These are phyloP conservation scores for Imleria badia DNA, from an alignment of 768 basidiomycete genomes.

Conservation along the genomic window DNA sequence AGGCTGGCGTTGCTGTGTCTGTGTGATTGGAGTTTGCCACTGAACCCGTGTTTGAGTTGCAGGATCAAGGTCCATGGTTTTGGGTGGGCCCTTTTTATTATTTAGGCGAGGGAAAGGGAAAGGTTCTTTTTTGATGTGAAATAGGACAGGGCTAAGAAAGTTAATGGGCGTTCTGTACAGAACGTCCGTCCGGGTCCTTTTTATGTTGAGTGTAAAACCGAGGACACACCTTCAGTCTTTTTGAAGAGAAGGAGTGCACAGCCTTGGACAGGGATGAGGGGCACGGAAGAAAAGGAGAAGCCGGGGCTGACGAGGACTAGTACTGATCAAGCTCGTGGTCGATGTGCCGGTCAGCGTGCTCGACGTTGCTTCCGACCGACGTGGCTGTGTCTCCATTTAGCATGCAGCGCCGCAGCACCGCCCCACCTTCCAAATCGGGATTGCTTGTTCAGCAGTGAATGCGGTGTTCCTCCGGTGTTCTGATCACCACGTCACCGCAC, in stretches of 20 bases:
- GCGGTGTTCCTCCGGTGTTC: conserved; percentile 21
- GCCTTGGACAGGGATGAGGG: conserved; percentile 5
- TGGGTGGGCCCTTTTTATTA: conserved; percentile 34
- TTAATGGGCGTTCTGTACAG: conserved; percentile 30
- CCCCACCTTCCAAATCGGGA: conserved; percentile 19
- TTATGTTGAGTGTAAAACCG: conserved; percentile 11
- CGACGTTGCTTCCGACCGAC: conserved; percentile 36
- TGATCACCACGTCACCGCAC: conserved; percentile 6
- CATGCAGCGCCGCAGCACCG: conserved; percentile 37
- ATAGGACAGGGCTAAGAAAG: conserved; percentile 20
- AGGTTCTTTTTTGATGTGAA: conserved; percentile 37
- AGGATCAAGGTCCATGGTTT: conserved; percentile 36
- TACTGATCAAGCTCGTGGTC: conserved; percentile 7
- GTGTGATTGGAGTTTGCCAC: conserved; percentile 34
- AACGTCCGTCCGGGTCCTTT: conserved; percentile 22
- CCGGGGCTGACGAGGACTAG: conserved; percentile 8
- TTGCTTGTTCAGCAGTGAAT: conserved; percentile 20
- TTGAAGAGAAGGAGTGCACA: conserved; percentile 19
- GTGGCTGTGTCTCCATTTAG: conserved; percentile 37
- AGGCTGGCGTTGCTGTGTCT: conserved; percentile 34
- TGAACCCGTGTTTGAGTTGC: conserved; percentile 34
- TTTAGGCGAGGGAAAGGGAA: conserved; percentile 37
- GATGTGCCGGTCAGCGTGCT: conserved; percentile 9
- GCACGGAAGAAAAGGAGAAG: conserved; percentile 11
- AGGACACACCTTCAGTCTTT: conserved; percentile 9